Evolutionary conservation across 306 rosid genomes (phyloP).

Genomic region (Pachyrhizus erosus): DNA sequence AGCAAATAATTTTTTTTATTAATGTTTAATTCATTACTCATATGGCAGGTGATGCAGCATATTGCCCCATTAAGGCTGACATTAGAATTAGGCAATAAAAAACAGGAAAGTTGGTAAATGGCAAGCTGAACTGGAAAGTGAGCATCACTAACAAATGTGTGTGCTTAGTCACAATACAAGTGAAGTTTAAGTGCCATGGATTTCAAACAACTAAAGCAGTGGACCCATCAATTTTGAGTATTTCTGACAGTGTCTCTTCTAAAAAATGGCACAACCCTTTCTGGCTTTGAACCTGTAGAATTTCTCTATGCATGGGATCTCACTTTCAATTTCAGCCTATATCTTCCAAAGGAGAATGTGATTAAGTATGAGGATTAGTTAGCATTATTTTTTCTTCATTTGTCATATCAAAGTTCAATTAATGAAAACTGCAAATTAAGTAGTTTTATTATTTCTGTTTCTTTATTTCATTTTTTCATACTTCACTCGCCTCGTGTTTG

Average conservation of each 20-base stretch:
- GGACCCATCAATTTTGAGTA: conserved; percentile 7
- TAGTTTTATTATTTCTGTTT: too few relatives aligned
- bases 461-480: too few relatives aligned
- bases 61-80: background rate
- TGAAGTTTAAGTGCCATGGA: conserved; percentile 2
- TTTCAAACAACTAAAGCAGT: background rate
- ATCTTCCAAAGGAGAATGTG: background rate
- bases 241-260: conserved; percentile 12
- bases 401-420: too few relatives aligned
- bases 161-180: conserved; percentile 18
- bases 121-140: conserved; percentile 1
- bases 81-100: background rate
- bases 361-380: too few relatives aligned
- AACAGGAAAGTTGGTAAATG: conserved; percentile 2
- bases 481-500: too few relatives aligned
- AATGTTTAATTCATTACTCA: background rate
- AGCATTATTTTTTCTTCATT: too few relatives aligned
- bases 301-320: conserved; percentile 21
- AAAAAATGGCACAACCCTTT: background rate
- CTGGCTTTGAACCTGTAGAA: background rate
- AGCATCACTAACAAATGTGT: conserved; percentile 10
- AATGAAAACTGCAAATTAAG: too few relatives aligned
- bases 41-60: background rate
- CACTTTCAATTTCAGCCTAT: conserved; percentile 13
- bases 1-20: too few relatives aligned